Evolutionary conservation across 192 early-diverging fungal species (phyloP).

Genomic region (Coemansia sp.): DNA sequence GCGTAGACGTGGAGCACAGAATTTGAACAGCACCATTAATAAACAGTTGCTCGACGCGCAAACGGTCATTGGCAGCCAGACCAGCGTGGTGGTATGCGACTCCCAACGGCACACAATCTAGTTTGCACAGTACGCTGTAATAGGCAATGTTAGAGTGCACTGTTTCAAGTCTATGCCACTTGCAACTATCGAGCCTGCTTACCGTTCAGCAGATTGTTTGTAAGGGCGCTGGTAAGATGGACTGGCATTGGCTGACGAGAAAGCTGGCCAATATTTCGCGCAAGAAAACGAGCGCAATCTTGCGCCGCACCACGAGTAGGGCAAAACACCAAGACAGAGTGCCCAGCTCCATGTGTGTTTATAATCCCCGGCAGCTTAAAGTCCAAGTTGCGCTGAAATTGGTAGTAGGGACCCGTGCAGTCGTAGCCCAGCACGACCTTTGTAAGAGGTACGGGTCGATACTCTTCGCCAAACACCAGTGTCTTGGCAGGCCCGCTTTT

Average conservation of each 20-base stretch:
- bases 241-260: slow-evolving; percentile 9
- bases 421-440: slow-evolving; percentile 56
- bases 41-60: slow-evolving; percentile 57
- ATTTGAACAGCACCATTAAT: slow-evolving; percentile 51
- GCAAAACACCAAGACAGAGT: slow-evolving; percentile 46
- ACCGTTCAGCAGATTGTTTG: slow-evolving; percentile 34
- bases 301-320: slow-evolving; percentile 46
- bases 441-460: slow-evolving; percentile 59
- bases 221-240: slow-evolving; percentile 14
- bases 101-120: slow-evolving; percentile 58
- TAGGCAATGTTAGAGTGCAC: background rate
- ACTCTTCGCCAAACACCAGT: slow-evolving; percentile 67
- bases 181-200: background rate
- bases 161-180: background rate
- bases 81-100: slow-evolving; percentile 71
- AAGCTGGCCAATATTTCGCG: slow-evolving; percentile 16
- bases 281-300: slow-evolving; percentile 29
- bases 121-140: background rate
- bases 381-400: slow-evolving; percentile 60
- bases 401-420: slow-evolving; percentile 42
- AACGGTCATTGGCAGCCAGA: slow-evolving; percentile 42
- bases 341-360: slow-evolving; percentile 26
- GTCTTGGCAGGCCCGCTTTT: background rate
- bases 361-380: slow-evolving; percentile 48
- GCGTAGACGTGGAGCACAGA: slow-evolving; percentile 69